Evolutionary conservation across 2,329 filamentous ascomycete genomes (phyloP), one percentile per base, ranked within the genome.

Genomic region (Aureobasidium sp.): DNA sequence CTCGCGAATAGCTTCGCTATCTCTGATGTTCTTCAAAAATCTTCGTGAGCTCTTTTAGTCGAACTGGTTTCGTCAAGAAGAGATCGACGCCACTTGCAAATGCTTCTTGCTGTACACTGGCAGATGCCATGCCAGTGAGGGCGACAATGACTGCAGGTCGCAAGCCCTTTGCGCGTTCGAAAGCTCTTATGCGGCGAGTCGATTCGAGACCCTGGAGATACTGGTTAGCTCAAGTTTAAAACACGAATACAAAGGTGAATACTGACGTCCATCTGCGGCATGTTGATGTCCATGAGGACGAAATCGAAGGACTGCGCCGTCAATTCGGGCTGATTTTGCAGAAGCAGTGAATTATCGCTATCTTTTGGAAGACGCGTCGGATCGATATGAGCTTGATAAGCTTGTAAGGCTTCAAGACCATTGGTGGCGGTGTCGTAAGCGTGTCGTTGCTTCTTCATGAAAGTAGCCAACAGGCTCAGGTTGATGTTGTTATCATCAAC

Each of bases 351-450:
- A 12, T 42, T 39, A 3, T 52, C 44, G 19, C 35, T 63, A 3
- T 68, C 64, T 67, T 66, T 37, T 1, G 73, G 45, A 8, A 44
- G 17, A 9, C 27, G 57, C 4, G 27, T 33, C 0, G 61, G 52
- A 8, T 62, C 61, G 35, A 66, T 31, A 5, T 64, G 63, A 66
- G 65, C 49, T 22, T 75, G 69, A 50, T 76, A 78, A 22, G 70
- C 69, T 11, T 78, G 68, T 0, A 82, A 72, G 2, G 80, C 80
- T 64, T 81, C 74, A 1, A 76, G 71, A 2, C 80, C 80, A 64
- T 82, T 75, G 37, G 69, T 68, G 1, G 79, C 79, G 24, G 40
- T 53, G 5, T 58, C 54, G 59, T 66, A 67, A 3, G 52, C 29
- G 19, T 65, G 63, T 1, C 56, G 31, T 11, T 64, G 61, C 42